phyloP scores from a whole-genome alignment of 2,329 filamentous ascomycete species.

The Cytospora leucostoma region DNA sequence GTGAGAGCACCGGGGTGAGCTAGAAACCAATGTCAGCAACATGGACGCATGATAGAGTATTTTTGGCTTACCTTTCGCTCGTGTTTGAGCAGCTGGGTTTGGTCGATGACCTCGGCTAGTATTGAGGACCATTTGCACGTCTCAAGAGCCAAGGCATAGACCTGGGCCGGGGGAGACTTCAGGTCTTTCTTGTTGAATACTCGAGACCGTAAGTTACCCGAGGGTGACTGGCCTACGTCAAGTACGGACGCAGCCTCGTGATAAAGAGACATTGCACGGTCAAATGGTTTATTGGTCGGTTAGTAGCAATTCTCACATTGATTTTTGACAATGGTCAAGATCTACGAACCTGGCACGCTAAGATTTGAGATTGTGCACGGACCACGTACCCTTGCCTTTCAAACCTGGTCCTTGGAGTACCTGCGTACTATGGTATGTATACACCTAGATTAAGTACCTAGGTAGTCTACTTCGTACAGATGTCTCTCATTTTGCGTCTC shows the following conservation, averaged over 20 bases:
- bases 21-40: conserved; percentile 44
- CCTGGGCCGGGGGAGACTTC: conserved; percentile 76
- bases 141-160: conserved; percentile 86
- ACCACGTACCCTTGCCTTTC: not conserved
- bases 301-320: not conserved
- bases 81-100: conserved; percentile 69
- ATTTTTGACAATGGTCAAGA: conserved; percentile 6
- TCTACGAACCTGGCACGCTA: not conserved
- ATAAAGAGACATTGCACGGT: conserved; percentile 79
- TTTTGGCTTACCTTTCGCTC: conserved; percentile 73
- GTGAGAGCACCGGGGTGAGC: conserved; percentile 77
- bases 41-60: not conserved
- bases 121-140: conserved; percentile 87
- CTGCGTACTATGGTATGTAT: not conserved
- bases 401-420: too few species aligned
- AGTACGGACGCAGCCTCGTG: conserved; percentile 84
- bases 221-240: conserved; percentile 59
- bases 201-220: conserved; percentile 84
- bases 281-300: not conserved
- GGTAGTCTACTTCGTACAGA: not conserved
- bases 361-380: not conserved
- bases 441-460: not conserved
- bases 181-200: conserved; percentile 74
- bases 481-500: too few species aligned
- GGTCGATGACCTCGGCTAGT: conserved; percentile 87